A percentile compares a stretch with the other conserved stretches of the same genome.
Conservation (phyloP, 495 filamentous ascomycete species). For the Jackrogersella multiformis region DNA sequence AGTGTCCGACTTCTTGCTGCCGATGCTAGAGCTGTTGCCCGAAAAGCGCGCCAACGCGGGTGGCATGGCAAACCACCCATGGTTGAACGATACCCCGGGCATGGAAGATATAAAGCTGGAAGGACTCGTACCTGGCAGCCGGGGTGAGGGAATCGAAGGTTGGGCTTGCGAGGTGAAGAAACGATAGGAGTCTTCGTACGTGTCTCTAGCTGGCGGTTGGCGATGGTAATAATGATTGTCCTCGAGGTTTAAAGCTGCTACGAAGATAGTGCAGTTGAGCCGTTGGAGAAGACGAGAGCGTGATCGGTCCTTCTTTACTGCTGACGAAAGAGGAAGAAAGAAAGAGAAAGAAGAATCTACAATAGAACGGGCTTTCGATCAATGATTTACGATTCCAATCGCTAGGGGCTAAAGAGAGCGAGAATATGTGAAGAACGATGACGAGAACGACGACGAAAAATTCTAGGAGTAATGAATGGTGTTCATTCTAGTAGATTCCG, state of each 20-base stretch:
- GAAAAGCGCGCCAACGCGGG: conserved; percentile 93
- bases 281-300: not conserved
- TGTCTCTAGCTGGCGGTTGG: conserved; percentile 10
- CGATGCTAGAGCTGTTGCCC: conserved; percentile 91
- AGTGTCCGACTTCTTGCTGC: conserved; percentile 85
- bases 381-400: conserved; percentile 34
- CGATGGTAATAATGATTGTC: conserved; percentile 16
- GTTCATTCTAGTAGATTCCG: conserved; percentile 10
- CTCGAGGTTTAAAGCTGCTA: not conserved
- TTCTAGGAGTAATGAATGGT: conserved; percentile 11
- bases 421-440: not conserved
- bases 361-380: conserved; percentile 38
- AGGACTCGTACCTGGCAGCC: conserved; percentile 76
- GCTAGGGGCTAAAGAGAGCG: not conserved
- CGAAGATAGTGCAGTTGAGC: not conserved
- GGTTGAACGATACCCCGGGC: conserved; percentile 82
- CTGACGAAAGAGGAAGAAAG: conserved; percentile 9
- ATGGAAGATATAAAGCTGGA: conserved; percentile 83
- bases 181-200: conserved; percentile 57
- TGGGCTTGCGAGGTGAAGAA: conserved; percentile 94
- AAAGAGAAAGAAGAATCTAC: conserved; percentile 32
- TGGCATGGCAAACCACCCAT: conserved; percentile 86
- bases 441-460: conserved; percentile 6
- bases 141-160: conserved; percentile 93
- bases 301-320: conserved; percentile 26